phyloP scores from a whole-genome alignment of 140 eudicot species.

The Anethum foeniculum region DNA sequence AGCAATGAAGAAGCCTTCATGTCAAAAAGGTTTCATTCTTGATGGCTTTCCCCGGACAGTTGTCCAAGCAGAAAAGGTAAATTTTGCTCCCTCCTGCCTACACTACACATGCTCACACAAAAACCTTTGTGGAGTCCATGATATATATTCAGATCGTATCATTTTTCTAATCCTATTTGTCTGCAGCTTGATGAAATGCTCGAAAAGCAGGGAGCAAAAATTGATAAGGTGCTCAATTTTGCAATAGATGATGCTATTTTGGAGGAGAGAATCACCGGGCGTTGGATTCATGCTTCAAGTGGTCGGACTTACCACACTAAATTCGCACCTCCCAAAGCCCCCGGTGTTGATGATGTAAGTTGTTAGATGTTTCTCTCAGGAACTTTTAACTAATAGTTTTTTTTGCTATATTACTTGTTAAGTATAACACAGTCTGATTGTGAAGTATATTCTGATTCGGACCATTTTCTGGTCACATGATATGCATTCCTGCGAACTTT shows the following conservation, averaged over 20 bases:
- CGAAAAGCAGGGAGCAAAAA: constrained; percentile 59
- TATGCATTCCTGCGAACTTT: background rate
- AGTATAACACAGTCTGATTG: background rate
- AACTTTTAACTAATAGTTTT: background rate
- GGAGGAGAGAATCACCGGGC: constrained; percentile 71
- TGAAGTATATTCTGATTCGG: background rate
- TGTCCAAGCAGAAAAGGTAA: constrained; percentile 80
- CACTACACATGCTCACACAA: background rate
- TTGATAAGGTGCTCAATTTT: constrained; percentile 68
- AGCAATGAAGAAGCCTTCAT: constrained; percentile 90
- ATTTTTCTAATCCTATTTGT: background rate
- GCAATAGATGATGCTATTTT: constrained; percentile 58
- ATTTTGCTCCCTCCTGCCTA: constrained; percentile 6
- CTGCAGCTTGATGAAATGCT: constrained; percentile 95
- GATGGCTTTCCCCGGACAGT: constrained; percentile 95
- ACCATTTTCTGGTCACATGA: background rate
- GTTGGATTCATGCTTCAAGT: constrained; percentile 95
- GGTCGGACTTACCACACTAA: constrained; percentile 95
- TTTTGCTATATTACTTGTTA: constrained; percentile 1
- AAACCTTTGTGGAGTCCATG: background rate
- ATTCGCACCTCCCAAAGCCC: constrained; percentile 88
- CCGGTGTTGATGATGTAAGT: constrained; percentile 88
- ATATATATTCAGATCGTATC: background rate
- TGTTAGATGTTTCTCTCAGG: background rate
- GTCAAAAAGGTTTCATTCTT: constrained; percentile 89